A percentile compares a stretch with the other conserved stretches of the same genome.
phyloP scores from a whole-genome alignment of 495 filamentous ascomycete species.

The Talaromyces wortmannii region DNA sequence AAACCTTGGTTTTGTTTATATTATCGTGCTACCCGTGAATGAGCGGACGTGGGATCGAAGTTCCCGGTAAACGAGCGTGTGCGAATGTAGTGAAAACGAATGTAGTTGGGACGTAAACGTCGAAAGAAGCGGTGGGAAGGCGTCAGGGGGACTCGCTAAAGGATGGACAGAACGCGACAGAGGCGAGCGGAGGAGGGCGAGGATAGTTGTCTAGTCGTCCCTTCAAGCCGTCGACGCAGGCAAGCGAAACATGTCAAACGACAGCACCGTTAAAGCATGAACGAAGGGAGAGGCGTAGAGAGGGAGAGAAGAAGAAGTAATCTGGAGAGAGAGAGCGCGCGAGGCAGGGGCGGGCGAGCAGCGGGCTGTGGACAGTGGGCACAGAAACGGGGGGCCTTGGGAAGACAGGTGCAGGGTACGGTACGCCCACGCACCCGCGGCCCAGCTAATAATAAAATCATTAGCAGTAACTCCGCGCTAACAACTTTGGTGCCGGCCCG shows the following conservation, averaged over 20 bases:
- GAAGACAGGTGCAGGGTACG: background rate
- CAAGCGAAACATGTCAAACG: constrained; percentile 14
- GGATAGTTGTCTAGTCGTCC: constrained; percentile 1
- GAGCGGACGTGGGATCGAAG: background rate
- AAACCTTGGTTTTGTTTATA: too few species aligned
- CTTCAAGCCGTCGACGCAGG: constrained; percentile 5
- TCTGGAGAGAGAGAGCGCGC: constrained; percentile 10
- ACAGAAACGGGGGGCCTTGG: background rate
- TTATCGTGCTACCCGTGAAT: background rate
- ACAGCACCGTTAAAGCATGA: constrained; percentile 25
- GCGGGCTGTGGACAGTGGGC: background rate
- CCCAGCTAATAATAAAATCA: background rate
- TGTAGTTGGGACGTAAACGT: background rate
- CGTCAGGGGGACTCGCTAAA: background rate
- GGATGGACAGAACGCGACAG: background rate
- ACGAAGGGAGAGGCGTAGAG: constrained; percentile 7
- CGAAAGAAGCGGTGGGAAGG: background rate
- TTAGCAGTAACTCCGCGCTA: background rate
- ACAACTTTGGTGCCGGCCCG: background rate
- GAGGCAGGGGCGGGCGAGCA: constrained; percentile 3
- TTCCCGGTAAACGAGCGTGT: background rate
- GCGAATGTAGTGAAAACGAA: background rate
- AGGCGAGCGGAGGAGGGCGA: background rate
- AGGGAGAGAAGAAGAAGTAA: constrained; percentile 15
- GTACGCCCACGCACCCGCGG: background rate